Conservation (phyloP, 805 yeast genomes). For the Sugiyamaella mastotermitis region DNA sequence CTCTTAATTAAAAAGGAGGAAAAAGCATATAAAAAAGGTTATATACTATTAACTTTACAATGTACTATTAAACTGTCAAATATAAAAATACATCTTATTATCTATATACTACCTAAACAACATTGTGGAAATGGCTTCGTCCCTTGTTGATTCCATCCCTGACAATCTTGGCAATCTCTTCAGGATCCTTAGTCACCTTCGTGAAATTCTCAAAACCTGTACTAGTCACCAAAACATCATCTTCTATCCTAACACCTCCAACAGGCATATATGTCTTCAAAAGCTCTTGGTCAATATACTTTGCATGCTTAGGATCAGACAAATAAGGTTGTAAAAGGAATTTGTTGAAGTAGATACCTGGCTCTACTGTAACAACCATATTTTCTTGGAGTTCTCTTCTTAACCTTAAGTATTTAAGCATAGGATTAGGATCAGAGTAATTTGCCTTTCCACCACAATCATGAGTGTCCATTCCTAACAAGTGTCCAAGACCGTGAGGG, state of each 20-base stretch:
- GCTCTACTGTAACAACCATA: constrained; percentile 92
- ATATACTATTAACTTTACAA: too few relatives aligned
- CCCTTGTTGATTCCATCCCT: constrained; percentile 58
- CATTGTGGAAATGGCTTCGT: constrained; percentile 55
- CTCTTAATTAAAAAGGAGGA: too few relatives aligned
- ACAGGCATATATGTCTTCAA: constrained; percentile 75
- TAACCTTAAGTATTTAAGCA: constrained; percentile 70
- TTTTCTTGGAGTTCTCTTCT: constrained; percentile 65
- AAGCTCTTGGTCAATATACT: constrained; percentile 58
- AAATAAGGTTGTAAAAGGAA: constrained; percentile 64
- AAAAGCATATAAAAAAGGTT: too few relatives aligned
- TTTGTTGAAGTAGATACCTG: constrained; percentile 88
- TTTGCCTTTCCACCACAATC: constrained; percentile 90
- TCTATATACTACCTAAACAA: constrained; percentile 28
- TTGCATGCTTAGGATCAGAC: constrained; percentile 36
- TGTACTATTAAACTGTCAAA: too few relatives aligned
- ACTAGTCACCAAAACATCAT: constrained; percentile 74
- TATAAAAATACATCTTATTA: neutral
- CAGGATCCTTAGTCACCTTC: constrained; percentile 77
- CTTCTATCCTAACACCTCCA: constrained; percentile 98
- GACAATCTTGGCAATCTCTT: constrained; percentile 71
- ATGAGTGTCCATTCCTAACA: constrained; percentile 92
- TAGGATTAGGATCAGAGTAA: constrained; percentile 75
- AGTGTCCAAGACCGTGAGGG: constrained; percentile 95
- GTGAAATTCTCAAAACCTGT: constrained; percentile 79